A percentile compares a stretch with the other conserved stretches of the same genome.
Evolutionary conservation across 768 basidiomycete species (phyloP).

Genomic region (Amanita rubescens): DNA sequence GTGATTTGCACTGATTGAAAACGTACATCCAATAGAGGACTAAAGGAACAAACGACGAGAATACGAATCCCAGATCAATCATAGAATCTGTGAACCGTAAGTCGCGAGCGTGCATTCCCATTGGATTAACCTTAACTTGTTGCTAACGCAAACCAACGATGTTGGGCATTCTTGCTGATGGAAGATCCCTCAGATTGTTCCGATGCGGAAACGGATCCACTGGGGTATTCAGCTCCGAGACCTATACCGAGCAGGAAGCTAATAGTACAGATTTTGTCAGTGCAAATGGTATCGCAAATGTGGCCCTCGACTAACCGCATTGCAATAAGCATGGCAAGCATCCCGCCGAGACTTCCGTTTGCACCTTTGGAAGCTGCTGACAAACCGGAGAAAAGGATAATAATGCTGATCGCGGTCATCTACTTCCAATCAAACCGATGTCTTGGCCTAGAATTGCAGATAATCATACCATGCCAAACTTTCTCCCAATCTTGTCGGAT

Average conservation of each 20-base stretch:
- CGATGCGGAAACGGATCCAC: slow-evolving; percentile 81
- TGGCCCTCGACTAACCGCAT: slow-evolving; percentile 48
- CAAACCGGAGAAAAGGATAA: slow-evolving; percentile 75
- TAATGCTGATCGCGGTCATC: slow-evolving; percentile 81
- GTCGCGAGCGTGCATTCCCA: neutral
- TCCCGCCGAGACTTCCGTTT: slow-evolving; percentile 56
- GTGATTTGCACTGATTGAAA: neutral
- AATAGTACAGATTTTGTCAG: neutral
- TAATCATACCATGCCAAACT: slow-evolving; percentile 70
- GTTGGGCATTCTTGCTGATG: slow-evolving; percentile 73
- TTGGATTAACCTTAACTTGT: slow-evolving; percentile 49
- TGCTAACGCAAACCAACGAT: slow-evolving; percentile 81
- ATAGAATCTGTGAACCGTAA: slow-evolving; percentile 47
- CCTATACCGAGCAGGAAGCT: slow-evolving; percentile 89
- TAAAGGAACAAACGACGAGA: slow-evolving; percentile 75
- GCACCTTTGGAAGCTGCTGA: slow-evolving; percentile 82
- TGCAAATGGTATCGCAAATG: neutral
- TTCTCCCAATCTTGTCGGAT: slow-evolving; percentile 81
- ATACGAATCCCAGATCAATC: slow-evolving; percentile 82
- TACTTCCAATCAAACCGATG: slow-evolving; percentile 16
- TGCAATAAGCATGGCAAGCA: slow-evolving; percentile 71
- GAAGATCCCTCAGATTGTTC: slow-evolving; percentile 85
- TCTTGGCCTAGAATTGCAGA: neutral
- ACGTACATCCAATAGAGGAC: slow-evolving; percentile 85
- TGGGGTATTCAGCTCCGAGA: slow-evolving; percentile 85